A percentile compares a stretch with the other conserved stretches of the same genome.
Evolutionary conservation across 345 rosid genomes (phyloP).

Genomic region (Noccaea bulbosa): DNA sequence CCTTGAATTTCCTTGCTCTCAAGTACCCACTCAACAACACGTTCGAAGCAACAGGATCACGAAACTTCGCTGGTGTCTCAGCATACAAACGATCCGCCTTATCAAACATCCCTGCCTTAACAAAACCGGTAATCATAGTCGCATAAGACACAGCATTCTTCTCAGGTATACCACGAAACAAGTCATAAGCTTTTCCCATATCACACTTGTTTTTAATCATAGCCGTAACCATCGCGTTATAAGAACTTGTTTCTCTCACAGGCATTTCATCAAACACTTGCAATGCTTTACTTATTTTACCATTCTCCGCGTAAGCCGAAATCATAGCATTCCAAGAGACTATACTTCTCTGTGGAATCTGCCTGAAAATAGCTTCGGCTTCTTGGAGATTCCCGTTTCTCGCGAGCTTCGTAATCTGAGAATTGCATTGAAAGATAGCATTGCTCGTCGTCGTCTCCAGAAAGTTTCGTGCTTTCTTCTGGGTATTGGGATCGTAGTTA

Average conservation of each 20-base stretch:
- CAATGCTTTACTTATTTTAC: conserved; percentile 57
- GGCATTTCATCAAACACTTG: conserved; percentile 78
- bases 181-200: conserved; percentile 47
- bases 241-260: conserved; percentile 56
- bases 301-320: conserved; percentile 62
- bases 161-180: conserved; percentile 56
- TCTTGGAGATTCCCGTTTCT: conserved; percentile 55
- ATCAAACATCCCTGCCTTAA: conserved; percentile 58
- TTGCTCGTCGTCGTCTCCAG: conserved; percentile 32
- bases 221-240: conserved; percentile 84
- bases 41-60: conserved; percentile 75
- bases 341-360: conserved; percentile 59
- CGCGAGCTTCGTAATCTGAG: conserved; percentile 66
- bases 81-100: conserved; percentile 56
- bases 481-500: background rate
- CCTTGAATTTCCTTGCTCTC: conserved; percentile 56
- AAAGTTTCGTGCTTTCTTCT: background rate
- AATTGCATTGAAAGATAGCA: conserved; percentile 57
- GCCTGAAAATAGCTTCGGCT: conserved; percentile 63
- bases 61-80: conserved; percentile 51
- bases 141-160: conserved; percentile 66
- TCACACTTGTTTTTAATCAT: conserved; percentile 51
- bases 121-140: conserved; percentile 75
- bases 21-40: conserved; percentile 70
- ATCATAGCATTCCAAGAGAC: conserved; percentile 86